Conservation (phyloP, 2,329 filamentous ascomycete genomes). For the Pseudopithomyces chartarum region DNA sequence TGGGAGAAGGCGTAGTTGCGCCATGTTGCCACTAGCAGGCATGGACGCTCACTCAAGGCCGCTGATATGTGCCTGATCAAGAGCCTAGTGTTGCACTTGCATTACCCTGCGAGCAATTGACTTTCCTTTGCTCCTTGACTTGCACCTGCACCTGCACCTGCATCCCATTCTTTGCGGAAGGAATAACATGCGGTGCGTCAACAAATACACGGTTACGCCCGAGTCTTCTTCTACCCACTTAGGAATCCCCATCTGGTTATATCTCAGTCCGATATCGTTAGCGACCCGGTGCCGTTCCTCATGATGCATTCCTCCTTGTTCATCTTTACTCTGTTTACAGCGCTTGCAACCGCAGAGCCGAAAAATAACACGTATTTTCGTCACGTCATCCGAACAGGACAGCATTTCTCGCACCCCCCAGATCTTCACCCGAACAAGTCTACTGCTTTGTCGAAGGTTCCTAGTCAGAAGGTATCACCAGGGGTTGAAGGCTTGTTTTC, state of each 20-base stretch:
- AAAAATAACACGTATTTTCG: neutral
- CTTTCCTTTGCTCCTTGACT: neutral
- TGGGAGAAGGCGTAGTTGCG: too few species aligned
- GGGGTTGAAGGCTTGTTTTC: neutral
- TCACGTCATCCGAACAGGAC: neutral
- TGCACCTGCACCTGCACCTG: neutral
- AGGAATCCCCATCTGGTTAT: neutral
- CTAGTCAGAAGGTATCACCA: too few species aligned
- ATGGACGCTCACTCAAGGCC: too few species aligned
- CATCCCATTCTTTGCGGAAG: neutral
- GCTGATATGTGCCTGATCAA: too few species aligned
- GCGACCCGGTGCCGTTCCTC: neutral
- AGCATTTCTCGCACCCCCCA: neutral
- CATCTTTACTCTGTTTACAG: neutral
- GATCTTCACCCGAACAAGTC: neutral
- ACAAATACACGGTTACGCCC: neutral
- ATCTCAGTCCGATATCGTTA: constrained; percentile 5
- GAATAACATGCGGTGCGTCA: neutral
- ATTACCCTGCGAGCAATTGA: neutral
- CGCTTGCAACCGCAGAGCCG: neutral
- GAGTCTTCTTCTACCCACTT: neutral
- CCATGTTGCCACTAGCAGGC: too few species aligned
- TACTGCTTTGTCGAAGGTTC: too few species aligned
- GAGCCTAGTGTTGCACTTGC: neutral
- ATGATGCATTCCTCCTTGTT: constrained; percentile 8